Conservation (phyloP, 345 rosid species). For the Aquilaria sinensis region DNA sequence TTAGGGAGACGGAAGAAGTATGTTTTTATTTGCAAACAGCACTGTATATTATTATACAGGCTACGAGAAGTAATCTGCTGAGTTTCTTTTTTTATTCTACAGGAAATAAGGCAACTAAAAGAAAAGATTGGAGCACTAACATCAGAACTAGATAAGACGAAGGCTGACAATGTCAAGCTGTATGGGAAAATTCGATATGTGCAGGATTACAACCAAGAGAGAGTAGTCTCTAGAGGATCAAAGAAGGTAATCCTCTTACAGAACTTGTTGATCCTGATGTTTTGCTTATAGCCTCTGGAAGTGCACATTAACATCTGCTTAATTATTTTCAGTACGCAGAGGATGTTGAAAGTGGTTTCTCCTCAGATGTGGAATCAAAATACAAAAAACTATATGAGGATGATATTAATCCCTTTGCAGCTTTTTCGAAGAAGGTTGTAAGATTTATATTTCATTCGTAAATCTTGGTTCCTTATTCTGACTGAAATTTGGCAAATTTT, state of each 20-base stretch:
- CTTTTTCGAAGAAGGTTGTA: conserved; percentile 87
- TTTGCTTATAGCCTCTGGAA: conserved; percentile 5
- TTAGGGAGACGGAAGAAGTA: conserved; percentile 95
- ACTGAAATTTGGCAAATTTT: too few species aligned
- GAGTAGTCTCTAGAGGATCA: conserved; percentile 93
- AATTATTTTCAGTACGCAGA: conserved; percentile 49
- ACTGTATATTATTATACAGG: conserved; percentile 5
- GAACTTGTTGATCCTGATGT: conserved; percentile 4
- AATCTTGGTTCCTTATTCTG: too few species aligned
- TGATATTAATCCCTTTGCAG: conserved; percentile 97
- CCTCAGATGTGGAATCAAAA: conserved; percentile 92
- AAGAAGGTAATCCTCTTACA: conserved; percentile 48
- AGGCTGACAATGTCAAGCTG: conserved; percentile 94
- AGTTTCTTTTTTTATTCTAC: conserved; percentile 7
- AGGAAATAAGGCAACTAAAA: conserved; percentile 90
- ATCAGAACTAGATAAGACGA: conserved; percentile 77
- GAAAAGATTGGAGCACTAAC: conserved; percentile 72
- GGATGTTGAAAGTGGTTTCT: conserved; percentile 92
- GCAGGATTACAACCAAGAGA: conserved; percentile 90
- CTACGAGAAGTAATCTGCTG: background rate
- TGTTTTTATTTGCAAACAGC: conserved; percentile 1
- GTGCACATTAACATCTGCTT: conserved; percentile 10
- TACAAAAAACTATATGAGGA: conserved; percentile 98
- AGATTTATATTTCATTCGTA: conserved; percentile 4
- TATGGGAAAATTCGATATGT: conserved; percentile 96